Percentiles rank a stretch among this genome's conserved stretches.
Evolutionary conservation across 768 basidiomycete genomes (phyloP).

Genomic region (Suillus brevipes): DNA sequence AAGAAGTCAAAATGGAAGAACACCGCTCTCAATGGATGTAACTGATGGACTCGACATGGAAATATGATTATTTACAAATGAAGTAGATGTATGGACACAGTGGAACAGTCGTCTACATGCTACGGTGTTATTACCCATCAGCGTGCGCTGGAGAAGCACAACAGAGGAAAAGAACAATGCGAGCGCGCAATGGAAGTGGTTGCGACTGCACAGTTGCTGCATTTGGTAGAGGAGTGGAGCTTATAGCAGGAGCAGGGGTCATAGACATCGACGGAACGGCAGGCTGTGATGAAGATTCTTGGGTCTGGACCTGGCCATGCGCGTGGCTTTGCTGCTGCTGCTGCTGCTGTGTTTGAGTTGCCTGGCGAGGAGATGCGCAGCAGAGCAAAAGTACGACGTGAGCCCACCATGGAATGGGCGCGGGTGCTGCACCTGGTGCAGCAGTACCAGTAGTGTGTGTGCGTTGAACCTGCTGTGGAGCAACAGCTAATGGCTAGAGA

Average conservation of each 20-base stretch:
- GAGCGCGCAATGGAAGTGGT: not conserved
- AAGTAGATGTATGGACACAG: too few relatives aligned
- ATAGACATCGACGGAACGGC: not conserved
- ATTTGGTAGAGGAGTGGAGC: not conserved
- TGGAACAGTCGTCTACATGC: not conserved
- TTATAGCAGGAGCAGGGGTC: not conserved
- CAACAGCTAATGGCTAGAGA: not conserved
- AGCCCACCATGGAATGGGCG: not conserved
- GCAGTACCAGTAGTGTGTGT: not conserved
- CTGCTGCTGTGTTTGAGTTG: not conserved
- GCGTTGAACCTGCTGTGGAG: not conserved
- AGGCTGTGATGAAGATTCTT: not conserved
- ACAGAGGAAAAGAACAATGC: not conserved
- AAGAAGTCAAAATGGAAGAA: too few relatives aligned
- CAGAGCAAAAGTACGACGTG: not conserved
- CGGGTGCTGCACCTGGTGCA: not conserved
- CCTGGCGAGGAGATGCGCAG: not conserved
- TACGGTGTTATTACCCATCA: not conserved
- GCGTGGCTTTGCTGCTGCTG: not conserved
- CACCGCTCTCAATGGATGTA: too few relatives aligned
- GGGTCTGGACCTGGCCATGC: not conserved
- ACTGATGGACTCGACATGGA: too few relatives aligned
- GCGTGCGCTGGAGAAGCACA: not conserved
- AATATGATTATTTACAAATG: too few relatives aligned
- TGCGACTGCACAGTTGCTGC: not conserved